Evolutionary conservation across 2,329 filamentous ascomycete species (phyloP).

Genomic region (Botryotinia calthae): DNA sequence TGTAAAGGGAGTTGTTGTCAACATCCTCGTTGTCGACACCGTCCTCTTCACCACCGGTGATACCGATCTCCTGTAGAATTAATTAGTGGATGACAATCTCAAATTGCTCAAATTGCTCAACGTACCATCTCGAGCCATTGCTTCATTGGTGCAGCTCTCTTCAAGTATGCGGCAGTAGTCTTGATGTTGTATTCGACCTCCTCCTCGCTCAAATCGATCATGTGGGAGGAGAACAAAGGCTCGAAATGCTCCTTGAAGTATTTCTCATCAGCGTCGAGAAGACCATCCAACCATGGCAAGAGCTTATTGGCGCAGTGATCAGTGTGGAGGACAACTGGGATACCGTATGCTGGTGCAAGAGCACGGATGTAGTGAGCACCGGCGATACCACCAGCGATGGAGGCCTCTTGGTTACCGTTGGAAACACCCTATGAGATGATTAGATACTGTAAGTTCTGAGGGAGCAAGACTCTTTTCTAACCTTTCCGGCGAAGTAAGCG

Average conservation of each 20-base stretch:
- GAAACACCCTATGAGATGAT: slow-evolving; percentile 59
- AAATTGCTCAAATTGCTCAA: neutral
- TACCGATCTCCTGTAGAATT: slow-evolving; percentile 67
- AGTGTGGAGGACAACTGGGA: slow-evolving; percentile 92
- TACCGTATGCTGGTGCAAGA: slow-evolving; percentile 80
- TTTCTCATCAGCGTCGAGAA: slow-evolving; percentile 89
- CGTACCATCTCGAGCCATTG: slow-evolving; percentile 97
- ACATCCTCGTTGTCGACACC: slow-evolving; percentile 98
- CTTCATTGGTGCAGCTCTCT: slow-evolving; percentile 94
- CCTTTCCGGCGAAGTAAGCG: slow-evolving; percentile 89
- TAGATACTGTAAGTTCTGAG: slow-evolving; percentile 18
- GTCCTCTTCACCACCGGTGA: slow-evolving; percentile 96
- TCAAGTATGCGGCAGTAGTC: slow-evolving; percentile 89
- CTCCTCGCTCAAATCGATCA: slow-evolving; percentile 98
- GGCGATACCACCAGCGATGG: slow-evolving; percentile 82
- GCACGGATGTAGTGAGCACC: slow-evolving; percentile 91
- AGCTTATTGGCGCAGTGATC: slow-evolving; percentile 99
- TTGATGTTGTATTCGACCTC: slow-evolving; percentile 83
- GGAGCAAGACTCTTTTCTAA: slow-evolving; percentile 33
- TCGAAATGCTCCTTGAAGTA: slow-evolving; percentile 93
- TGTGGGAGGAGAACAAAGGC: slow-evolving; percentile 94
- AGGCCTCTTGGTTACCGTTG: slow-evolving; percentile 82
- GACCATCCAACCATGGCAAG: slow-evolving; percentile 93
- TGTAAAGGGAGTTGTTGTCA: slow-evolving; percentile 96
- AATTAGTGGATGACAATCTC: slow-evolving; percentile 17